Base-by-base conservation (phyloP, 2,329 filamentous ascomycete genomes). In the Colletotrichum sp. region DNA sequence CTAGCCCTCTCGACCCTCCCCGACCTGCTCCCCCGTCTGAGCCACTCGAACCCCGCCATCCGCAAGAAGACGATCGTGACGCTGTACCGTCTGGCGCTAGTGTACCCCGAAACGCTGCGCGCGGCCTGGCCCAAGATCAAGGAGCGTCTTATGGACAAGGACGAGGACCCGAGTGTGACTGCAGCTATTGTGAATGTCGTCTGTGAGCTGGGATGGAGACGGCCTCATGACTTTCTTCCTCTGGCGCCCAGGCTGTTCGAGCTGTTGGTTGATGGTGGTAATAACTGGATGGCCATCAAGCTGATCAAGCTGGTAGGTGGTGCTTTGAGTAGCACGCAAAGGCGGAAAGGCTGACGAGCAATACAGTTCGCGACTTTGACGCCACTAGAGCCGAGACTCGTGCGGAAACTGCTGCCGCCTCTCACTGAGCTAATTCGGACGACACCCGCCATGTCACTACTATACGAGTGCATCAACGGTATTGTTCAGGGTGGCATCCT, bases 231-330 rank as follows among this genome's bases (percentile, higher is more conserved):
- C 84, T 98, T 98, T 80, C 88, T 99, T 34, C 95, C 97, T 16
- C 88, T 99, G 34, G 97, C 97, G 1, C 97, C 97, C 10, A 91
- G 97, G 74, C 86, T 99, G 30, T 99, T 98, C 80, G 96, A 98
- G 82, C 89, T 99, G 21, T 88, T 99, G 30, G 96, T 98, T 15
- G 94, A 97, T 76, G 94, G 96, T 71, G 94, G 94, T 48, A 98
- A 99, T 85, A 99, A 99, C 84, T 99, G 97, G 97, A 98, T 99
- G 96, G 96, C 96, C 75, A 99, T 99, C 83, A 99, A 99, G 84
- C 92, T 99, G 77, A 98, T 99, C 83, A 99, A 99, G 86, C 90
- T 99, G 77, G 95, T 96, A 84, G 79, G 91, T 86, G 38, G 16
- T 26, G 8, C 21, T 26, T 28, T 18, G 10, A 28, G 16, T 32